Conservation (phyloP, 192 early-diverging fungal species). For the Pecoramyces ruminantium region DNA sequence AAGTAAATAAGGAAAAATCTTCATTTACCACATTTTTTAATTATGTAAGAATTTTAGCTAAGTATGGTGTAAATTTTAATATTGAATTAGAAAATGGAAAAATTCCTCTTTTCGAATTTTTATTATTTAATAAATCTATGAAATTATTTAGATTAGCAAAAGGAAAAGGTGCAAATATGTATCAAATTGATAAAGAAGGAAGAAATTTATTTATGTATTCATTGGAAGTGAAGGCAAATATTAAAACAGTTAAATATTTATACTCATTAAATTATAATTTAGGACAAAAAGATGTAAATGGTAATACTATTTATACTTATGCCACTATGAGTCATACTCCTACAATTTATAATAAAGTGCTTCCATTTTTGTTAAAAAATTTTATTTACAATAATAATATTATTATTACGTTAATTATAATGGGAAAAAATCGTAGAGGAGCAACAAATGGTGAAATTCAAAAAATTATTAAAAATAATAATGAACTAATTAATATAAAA, state of each 20-base stretch:
- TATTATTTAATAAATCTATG: not conserved
- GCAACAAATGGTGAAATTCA: not conserved
- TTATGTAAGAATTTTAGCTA: not conserved
- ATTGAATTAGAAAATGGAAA: not conserved
- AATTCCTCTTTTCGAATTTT: not conserved
- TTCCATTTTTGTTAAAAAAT: not conserved
- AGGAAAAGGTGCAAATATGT: not conserved
- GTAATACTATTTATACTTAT: not conserved
- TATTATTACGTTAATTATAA: not conserved
- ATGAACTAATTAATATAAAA: not conserved
- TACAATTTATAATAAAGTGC: not conserved
- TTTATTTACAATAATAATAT: not conserved
- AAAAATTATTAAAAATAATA: not conserved
- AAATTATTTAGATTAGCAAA: not conserved
- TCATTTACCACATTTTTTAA: too few relatives aligned
- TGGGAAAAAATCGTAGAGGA: not conserved
- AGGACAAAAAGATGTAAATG: not conserved
- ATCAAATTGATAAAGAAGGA: not conserved
- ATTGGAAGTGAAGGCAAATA: not conserved
- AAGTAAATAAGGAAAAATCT: too few relatives aligned
- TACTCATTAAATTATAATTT: not conserved
- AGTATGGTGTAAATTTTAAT: not conserved
- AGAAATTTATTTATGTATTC: not conserved
- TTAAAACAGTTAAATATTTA: not conserved
- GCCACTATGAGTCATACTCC: not conserved